Evolutionary conservation across 345 rosid genomes (phyloP).

Genomic region (Gossypium mustelinum): DNA sequence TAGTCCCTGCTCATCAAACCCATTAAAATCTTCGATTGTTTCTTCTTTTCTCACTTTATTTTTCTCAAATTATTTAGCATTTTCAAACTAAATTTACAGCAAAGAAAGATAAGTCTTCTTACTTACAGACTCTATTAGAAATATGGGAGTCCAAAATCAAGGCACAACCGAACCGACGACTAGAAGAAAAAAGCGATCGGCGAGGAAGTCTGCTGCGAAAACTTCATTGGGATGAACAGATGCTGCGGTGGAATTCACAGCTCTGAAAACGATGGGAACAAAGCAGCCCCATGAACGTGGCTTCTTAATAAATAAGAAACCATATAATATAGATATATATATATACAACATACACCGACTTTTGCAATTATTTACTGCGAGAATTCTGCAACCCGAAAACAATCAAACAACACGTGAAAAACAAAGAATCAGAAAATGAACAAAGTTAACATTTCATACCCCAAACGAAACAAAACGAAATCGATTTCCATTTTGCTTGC

Average conservation of each 20-base stretch:
- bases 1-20: neutral
- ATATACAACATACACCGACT: too few species aligned
- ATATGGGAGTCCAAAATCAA: conserved; percentile 37
- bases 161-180: conserved; percentile 22
- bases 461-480: too few species aligned
- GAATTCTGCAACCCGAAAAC: too few species aligned
- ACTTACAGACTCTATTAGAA: neutral
- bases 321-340: too few species aligned
- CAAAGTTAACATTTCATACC: too few species aligned
- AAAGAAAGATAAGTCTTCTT: neutral
- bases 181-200: conserved; percentile 31
- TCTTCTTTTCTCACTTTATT: neutral
- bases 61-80: neutral
- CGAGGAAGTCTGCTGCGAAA: conserved; percentile 26
- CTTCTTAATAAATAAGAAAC: too few species aligned
- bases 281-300: conserved; percentile 11
- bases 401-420: too few species aligned
- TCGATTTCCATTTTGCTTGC: too few species aligned
- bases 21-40: neutral
- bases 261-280: conserved; percentile 20
- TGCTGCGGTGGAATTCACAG: neutral
- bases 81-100: neutral
- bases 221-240: conserved; percentile 1
- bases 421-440: too few species aligned
- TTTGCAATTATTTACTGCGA: too few species aligned